A percentile compares a stretch with the other conserved stretches of the same genome.
These are phyloP conservation scores for Coniochaeta ligniaria DNA, from an alignment of 2,329 filamentous ascomycete species.

Conservation along the genomic window DNA sequence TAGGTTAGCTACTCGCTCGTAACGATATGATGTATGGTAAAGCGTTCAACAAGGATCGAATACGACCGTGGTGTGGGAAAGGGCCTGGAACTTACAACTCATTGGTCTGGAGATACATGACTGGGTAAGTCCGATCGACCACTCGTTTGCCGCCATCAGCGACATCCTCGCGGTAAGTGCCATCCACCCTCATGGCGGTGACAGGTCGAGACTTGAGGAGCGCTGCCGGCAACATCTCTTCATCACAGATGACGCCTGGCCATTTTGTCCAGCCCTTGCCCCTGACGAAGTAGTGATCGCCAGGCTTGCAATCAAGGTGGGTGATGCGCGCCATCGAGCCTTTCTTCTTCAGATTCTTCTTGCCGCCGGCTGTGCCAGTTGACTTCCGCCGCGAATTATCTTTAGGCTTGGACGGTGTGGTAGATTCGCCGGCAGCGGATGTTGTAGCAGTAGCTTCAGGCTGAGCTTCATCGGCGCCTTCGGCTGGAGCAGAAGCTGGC, in stretches of 20 bases:
- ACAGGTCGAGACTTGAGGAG: conserved; percentile 76
- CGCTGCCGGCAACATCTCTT: conserved; percentile 80
- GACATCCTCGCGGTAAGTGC: conserved; percentile 81
- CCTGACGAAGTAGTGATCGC: conserved; percentile 86
- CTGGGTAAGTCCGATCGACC: conserved; percentile 78
- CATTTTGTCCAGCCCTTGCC: conserved; percentile 93
- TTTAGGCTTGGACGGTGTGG: conserved; percentile 32
- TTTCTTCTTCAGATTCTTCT: conserved; percentile 84
- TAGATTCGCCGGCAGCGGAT: conserved; percentile 23
- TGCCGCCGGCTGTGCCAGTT: conserved; percentile 54
- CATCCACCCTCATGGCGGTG: conserved; percentile 73
- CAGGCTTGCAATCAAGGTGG: conserved; percentile 76
- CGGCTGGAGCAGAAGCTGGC: conserved; percentile 33
- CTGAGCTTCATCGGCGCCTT: conserved; percentile 8
- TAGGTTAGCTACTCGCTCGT: background rate
- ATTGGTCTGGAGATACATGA: conserved; percentile 93
- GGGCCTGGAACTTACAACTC: conserved; percentile 72
- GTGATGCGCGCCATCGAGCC: conserved; percentile 66
- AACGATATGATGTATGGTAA: background rate
- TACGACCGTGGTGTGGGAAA: background rate
- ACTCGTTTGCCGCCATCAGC: conserved; percentile 81
- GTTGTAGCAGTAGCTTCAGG: conserved; percentile 10
- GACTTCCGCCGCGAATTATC: conserved; percentile 66
- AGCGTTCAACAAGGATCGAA: background rate
- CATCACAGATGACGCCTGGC: conserved; percentile 90